These are phyloP conservation scores for Termitomyces sp. DNA, from an alignment of 768 basidiomycete species.

Conservation along the genomic window DNA sequence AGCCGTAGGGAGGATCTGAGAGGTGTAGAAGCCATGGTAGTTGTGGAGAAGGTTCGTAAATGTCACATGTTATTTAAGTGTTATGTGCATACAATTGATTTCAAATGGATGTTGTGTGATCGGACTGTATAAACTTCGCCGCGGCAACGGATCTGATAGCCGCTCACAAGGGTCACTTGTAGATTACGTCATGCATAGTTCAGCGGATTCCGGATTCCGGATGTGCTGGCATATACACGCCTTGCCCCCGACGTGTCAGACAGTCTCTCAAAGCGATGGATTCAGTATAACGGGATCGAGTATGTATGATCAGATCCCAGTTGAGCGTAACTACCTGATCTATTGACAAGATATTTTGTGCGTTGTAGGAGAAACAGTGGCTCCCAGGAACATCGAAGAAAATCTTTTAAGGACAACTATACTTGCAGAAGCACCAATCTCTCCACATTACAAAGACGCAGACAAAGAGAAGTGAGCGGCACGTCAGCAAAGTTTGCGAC, in stretches of 20 bases:
- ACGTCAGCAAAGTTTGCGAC: background rate
- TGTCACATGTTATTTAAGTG: conserved; percentile 8
- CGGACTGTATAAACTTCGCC: background rate
- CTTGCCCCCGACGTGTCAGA: too few species aligned
- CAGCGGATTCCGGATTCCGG: too few species aligned
- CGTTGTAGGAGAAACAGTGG: background rate
- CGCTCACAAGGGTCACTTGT: background rate
- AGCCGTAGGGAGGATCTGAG: conserved; percentile 12
- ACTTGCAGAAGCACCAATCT: background rate
- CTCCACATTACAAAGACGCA: background rate
- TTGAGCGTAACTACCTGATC: too few species aligned
- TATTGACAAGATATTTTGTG: background rate
- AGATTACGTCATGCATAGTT: background rate
- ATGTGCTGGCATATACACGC: too few species aligned
- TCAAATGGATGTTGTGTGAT: background rate
- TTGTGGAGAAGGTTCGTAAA: background rate
- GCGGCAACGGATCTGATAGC: background rate
- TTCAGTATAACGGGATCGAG: too few species aligned
- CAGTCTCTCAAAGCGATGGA: too few species aligned
- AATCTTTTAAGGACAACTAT: background rate
- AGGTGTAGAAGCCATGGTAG: conserved; percentile 11
- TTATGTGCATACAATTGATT: background rate
- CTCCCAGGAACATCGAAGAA: background rate
- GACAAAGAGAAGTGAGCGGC: background rate
- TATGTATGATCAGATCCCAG: too few species aligned